Conservation (phyloP, 2,329 filamentous ascomycete genomes). For the Aspergillus novoparasiticus region DNA sequence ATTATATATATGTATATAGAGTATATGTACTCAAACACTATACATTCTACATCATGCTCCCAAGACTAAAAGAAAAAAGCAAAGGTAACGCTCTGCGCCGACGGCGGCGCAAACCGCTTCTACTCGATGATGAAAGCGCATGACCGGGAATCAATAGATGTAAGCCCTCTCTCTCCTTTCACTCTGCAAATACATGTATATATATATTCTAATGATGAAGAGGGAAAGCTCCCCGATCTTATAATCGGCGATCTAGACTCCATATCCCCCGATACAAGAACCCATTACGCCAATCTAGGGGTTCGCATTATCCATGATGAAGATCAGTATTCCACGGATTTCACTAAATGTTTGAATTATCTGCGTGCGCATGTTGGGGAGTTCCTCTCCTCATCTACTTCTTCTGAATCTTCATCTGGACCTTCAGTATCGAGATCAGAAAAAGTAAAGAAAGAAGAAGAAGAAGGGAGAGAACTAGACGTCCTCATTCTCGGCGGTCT, state of each 20-base stretch:
- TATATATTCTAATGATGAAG: neutral
- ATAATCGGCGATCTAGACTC: conserved; percentile 95
- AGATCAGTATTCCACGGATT: conserved; percentile 91
- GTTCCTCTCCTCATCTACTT: conserved; percentile 20
- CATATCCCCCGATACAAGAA: conserved; percentile 61
- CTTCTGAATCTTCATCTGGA: conserved; percentile 7
- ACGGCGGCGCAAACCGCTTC: conserved; percentile 86
- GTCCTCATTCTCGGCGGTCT: conserved; percentile 84
- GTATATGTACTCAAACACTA: too few species aligned
- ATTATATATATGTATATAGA: too few species aligned
- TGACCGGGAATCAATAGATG: conserved; percentile 33
- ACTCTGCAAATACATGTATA: too few species aligned
- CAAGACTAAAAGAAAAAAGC: conserved; percentile 48
- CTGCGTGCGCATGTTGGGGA: conserved; percentile 46
- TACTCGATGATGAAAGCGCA: conserved; percentile 50
- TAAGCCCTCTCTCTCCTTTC: conserved; percentile 23
- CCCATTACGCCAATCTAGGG: conserved; percentile 66
- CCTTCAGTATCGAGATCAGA: conserved; percentile 9
- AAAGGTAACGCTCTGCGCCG: conserved; percentile 73
- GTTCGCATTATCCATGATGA: conserved; percentile 68
- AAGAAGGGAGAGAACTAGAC: conserved; percentile 46
- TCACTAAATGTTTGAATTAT: conserved; percentile 75
- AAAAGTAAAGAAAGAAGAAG: neutral
- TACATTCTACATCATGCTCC: too few species aligned
- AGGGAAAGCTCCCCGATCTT: conserved; percentile 59